phyloP scores from a whole-genome alignment of 2,329 filamentous ascomycete genomes.

The Grosmannia serpens region DNA sequence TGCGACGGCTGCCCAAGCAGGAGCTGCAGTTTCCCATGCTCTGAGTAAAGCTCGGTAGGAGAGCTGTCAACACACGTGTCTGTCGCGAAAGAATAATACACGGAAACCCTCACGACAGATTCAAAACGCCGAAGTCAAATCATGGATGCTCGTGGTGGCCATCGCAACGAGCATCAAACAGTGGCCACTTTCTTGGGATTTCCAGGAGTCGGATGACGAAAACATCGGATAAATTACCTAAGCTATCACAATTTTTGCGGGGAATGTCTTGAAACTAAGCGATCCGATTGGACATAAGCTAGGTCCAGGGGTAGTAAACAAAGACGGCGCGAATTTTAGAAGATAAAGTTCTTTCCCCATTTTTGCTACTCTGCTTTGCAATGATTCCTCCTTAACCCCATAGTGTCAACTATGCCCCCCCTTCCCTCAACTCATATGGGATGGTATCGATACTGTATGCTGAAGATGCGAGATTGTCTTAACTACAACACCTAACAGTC shows the following conservation, averaged over 20 bases:
- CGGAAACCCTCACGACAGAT: neutral
- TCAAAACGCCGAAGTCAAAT: neutral
- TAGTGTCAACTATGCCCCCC: too few relatives aligned
- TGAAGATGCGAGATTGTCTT: neutral
- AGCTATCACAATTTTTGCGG: neutral
- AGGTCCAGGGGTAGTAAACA: neutral
- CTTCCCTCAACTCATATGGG: neutral
- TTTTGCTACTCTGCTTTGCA: neutral
- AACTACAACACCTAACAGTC: neutral
- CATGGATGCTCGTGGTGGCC: neutral
- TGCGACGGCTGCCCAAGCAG: conserved; percentile 41
- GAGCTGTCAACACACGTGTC: neutral
- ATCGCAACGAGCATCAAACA: neutral
- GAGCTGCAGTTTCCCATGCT: conserved; percentile 51
- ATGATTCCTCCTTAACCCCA: neutral
- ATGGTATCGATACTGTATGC: neutral
- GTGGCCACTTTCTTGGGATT: neutral
- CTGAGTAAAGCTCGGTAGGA: neutral
- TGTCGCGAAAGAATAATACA: neutral
- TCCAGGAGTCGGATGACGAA: neutral
- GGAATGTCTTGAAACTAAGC: neutral
- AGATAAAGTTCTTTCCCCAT: too few relatives aligned
- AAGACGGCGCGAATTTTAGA: too few relatives aligned
- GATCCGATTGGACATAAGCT: neutral
- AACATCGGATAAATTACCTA: neutral